phyloP scores from a whole-genome alignment of 1,139 yeast species.

The Suhomyces panamericanus region DNA sequence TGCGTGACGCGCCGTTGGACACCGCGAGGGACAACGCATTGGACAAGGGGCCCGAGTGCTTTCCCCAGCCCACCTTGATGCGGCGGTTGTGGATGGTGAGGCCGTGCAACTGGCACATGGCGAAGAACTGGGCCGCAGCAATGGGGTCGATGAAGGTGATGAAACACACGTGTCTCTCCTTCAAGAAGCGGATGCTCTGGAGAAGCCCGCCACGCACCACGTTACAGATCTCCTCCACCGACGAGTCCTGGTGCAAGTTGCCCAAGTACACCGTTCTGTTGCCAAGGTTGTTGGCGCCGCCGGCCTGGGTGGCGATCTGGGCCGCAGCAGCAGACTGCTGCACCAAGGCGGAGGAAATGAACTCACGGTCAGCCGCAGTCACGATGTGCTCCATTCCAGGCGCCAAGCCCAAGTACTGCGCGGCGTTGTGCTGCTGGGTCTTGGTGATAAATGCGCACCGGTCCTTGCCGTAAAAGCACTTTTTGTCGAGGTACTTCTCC shows the following conservation, averaged over 20 bases:
- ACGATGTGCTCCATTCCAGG: constrained; percentile 86
- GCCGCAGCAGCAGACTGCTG: constrained; percentile 74
- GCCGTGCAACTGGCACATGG: constrained; percentile 82
- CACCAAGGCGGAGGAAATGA: constrained; percentile 57
- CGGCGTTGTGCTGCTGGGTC: constrained; percentile 96
- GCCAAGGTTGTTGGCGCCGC: constrained; percentile 78
- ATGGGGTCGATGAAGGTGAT: constrained; percentile 88
- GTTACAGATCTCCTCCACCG: constrained; percentile 90
- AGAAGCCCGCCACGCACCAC: constrained; percentile 90
- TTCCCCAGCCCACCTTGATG: constrained; percentile 95
- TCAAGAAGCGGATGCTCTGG: constrained; percentile 69
- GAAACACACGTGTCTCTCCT: constrained; percentile 86
- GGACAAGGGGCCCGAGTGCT: constrained; percentile 88
- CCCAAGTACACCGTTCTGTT: constrained; percentile 92
- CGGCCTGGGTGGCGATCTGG: constrained; percentile 70
- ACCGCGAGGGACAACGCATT: constrained; percentile 79
- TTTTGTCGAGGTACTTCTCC: constrained; percentile 55
- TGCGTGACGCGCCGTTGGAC: constrained; percentile 92
- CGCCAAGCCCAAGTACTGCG: constrained; percentile 87
- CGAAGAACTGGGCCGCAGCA: constrained; percentile 92
- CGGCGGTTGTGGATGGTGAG: constrained; percentile 76
- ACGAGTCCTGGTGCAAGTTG: constrained; percentile 79
- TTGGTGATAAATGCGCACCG: constrained; percentile 78
- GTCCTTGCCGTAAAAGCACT: constrained; percentile 63
- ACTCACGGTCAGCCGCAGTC: constrained; percentile 76